Percentiles rank a stretch among this genome's conserved stretches.
These are phyloP conservation scores for Phytophthora fragariaefolia DNA, from an alignment of 352 stramenopile genomes.

Conservation along the genomic window DNA sequence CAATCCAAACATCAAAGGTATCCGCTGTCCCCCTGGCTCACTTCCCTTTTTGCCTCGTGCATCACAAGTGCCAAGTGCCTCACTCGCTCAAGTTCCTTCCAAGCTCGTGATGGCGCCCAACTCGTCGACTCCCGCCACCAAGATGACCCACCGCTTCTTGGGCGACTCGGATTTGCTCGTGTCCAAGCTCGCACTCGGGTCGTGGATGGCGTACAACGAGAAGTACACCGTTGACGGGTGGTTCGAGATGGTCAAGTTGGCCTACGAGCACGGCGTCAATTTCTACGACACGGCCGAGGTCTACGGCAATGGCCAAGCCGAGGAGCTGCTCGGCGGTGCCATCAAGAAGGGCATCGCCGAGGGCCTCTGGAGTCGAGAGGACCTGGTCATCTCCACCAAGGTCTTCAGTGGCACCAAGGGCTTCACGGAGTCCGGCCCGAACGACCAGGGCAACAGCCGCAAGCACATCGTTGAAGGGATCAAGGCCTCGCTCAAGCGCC, in stretches of 20 bases:
- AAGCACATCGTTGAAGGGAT: slow-evolving; percentile 54
- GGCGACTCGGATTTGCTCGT: slow-evolving; percentile 1
- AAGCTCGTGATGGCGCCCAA: not conserved
- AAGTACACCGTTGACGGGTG: slow-evolving; percentile 1
- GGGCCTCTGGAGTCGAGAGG: slow-evolving; percentile 5
- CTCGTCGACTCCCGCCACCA: not conserved
- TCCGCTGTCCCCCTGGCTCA: too few relatives aligned
- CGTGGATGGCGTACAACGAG: not conserved
- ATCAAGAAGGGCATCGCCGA: slow-evolving; percentile 38
- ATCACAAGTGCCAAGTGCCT: too few relatives aligned
- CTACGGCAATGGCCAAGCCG: slow-evolving; percentile 10
- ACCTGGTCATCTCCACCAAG: slow-evolving; percentile 4
- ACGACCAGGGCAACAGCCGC: slow-evolving; percentile 21
- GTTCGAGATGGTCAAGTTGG: slow-evolving; percentile 5
- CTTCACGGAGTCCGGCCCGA: not conserved
- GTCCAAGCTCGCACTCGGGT: slow-evolving; percentile 1
- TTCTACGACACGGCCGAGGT: slow-evolving; percentile 13
- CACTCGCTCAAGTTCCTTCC: too few relatives aligned
- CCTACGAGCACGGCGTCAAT: slow-evolving; percentile 10
- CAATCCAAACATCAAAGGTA: too few relatives aligned
- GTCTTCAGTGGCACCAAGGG: not conserved
- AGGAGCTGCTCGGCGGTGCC: slow-evolving; percentile 37
- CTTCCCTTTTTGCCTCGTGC: not conserved
- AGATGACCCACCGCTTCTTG: slow-evolving; percentile 1
- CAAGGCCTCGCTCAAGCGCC: slow-evolving; percentile 44